Percentiles rank a stretch among this genome's conserved stretches.
phyloP scores from a whole-genome alignment of 73 alveolate species.

The Symbiodinium pilosum region DNA sequence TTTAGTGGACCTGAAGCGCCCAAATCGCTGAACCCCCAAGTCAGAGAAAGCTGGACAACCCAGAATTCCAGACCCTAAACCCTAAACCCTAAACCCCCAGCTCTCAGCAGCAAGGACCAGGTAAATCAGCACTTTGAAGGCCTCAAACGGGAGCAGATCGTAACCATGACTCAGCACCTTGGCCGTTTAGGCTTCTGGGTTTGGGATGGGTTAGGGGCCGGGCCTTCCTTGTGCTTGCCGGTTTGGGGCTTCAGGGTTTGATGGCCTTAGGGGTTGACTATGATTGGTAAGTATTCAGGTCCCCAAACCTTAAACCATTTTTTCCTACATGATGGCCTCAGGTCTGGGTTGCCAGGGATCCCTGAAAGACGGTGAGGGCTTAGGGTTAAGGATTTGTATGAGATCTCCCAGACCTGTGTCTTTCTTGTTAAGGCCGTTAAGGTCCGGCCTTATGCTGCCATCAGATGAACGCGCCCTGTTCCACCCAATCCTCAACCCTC shows the following conservation, averaged over 20 bases:
- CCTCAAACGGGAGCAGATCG: background rate
- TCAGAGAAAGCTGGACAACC: no score
- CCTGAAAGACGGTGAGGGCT: no score
- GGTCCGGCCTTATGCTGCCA: no score
- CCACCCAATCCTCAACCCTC: no score
- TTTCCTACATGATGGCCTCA: background rate
- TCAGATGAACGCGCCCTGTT: no score
- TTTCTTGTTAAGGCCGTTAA: no score
- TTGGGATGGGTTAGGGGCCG: background rate
- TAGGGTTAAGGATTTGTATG: no score
- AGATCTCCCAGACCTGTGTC: no score
- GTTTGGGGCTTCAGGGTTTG: background rate
- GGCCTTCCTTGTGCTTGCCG: background rate
- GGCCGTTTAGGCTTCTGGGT: background rate
- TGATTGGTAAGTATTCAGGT: background rate
- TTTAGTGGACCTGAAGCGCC: no score
- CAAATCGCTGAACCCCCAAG: no score
- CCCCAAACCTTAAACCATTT: background rate
- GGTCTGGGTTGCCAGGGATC: no score
- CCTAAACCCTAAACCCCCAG: background rate
- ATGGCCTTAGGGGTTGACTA: background rate
- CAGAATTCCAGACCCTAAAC: background rate
- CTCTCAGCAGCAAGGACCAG: background rate
- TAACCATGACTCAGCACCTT: background rate
- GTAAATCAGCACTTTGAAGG: background rate